Conservation (phyloP, 1,284 basidiomycete species). For the Puccinia novopanici region DNA sequence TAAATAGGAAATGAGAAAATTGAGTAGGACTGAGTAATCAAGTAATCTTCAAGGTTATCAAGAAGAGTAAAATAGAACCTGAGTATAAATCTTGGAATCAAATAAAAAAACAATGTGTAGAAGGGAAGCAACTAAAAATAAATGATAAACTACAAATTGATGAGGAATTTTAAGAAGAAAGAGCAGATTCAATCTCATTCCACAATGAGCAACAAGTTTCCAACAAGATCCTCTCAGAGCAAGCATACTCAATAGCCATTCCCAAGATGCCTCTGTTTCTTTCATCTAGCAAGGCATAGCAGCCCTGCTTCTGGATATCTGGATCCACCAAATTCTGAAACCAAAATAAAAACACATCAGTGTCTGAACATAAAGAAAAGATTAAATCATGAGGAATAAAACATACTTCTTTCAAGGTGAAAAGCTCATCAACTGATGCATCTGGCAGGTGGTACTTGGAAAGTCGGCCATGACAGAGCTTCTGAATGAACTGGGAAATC, state of each 20-base stretch:
- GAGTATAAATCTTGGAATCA: background rate
- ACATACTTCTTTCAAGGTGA: conserved; percentile 31
- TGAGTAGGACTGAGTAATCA: no score
- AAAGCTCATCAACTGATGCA: conserved; percentile 15
- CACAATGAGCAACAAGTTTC: conserved; percentile 32
- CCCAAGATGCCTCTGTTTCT: background rate
- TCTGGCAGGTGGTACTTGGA: background rate
- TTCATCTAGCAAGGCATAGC: no score
- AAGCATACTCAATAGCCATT: conserved; percentile 33
- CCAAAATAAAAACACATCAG: background rate
- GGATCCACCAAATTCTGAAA: background rate
- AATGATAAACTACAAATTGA: background rate
- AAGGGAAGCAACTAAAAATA: background rate
- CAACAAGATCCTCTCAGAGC: conserved; percentile 33
- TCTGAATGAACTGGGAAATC: conserved; percentile 6
- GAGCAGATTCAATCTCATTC: conserved; percentile 5
- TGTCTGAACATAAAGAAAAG: background rate
- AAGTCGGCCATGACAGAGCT: background rate
- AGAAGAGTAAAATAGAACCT: no score
- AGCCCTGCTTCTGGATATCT: background rate
- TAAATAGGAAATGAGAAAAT: no score
- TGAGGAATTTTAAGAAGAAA: background rate
- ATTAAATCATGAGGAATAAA: background rate
- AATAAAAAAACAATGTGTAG: background rate
- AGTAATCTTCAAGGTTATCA: no score